These are phyloP conservation scores for Candida glucosophila DNA, from an alignment of 1,139 yeast genomes.

Conservation along the genomic window DNA sequence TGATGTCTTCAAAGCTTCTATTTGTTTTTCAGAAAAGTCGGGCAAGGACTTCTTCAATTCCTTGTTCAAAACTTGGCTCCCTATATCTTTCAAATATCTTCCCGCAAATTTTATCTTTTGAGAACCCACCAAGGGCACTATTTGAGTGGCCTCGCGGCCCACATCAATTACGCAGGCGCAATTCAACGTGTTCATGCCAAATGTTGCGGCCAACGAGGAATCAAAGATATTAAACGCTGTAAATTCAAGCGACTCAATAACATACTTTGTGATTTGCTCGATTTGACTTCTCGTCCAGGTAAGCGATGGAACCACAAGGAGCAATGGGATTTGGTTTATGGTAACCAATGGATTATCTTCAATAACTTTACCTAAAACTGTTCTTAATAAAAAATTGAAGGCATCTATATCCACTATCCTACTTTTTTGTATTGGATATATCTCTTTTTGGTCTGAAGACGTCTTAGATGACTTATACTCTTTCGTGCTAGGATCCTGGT, in stretches of 20 bases:
- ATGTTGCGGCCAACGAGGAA: constrained; percentile 59
- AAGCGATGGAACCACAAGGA: constrained; percentile 55
- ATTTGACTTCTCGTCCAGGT: constrained; percentile 62
- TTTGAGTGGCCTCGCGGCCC: constrained; percentile 67
- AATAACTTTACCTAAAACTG: constrained; percentile 50
- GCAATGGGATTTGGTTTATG: constrained; percentile 36
- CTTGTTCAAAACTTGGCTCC: constrained; percentile 58
- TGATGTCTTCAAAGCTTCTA: constrained; percentile 69
- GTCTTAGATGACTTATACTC: constrained; percentile 28
- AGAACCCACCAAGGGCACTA: constrained; percentile 71
- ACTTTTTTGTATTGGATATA: constrained; percentile 60
- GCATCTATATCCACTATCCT: constrained; percentile 61
- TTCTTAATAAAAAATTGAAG: constrained; percentile 57
- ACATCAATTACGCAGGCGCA: constrained; percentile 72
- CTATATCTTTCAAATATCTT: constrained; percentile 37
- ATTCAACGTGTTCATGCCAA: constrained; percentile 56
- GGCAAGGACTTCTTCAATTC: constrained; percentile 49
- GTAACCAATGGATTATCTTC: constrained; percentile 42
- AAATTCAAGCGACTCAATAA: constrained; percentile 64
- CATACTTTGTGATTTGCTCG: constrained; percentile 66
- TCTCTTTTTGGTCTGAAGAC: constrained; percentile 28
- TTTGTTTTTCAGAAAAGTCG: constrained; percentile 44
- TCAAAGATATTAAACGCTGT: constrained; percentile 71
- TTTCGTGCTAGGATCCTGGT: constrained; percentile 37
- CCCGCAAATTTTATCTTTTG: constrained; percentile 51